phyloP scores from a whole-genome alignment of 129 eudicot genomes.

The Escallonia herrerae region DNA sequence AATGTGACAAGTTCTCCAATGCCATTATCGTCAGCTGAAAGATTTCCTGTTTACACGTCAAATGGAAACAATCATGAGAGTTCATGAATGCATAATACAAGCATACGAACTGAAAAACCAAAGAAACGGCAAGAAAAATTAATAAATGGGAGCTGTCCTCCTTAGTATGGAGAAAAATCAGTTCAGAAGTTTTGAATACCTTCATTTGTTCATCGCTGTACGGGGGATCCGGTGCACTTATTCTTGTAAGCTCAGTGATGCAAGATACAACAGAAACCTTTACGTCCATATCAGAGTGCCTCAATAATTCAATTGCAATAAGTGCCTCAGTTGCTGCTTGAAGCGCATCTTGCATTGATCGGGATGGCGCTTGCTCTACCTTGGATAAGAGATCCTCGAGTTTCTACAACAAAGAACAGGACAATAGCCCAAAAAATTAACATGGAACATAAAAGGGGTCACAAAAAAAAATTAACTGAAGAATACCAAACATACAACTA shows the following conservation, averaged over 20 bases:
- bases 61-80: not conserved
- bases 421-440: not conserved
- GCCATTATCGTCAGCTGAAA: slow-evolving; percentile 47
- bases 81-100: not conserved
- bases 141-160: not conserved
- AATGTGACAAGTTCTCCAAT: slow-evolving; percentile 37
- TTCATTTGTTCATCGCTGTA: slow-evolving; percentile 54
- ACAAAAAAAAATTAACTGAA: not conserved
- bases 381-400: slow-evolving; percentile 43
- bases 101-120: not conserved
- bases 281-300: slow-evolving; percentile 38
- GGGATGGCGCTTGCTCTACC: slow-evolving; percentile 52
- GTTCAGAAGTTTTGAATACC: slow-evolving; percentile 23
- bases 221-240: slow-evolving; percentile 56
- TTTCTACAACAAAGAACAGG: slow-evolving; percentile 26
- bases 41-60: slow-evolving; percentile 35
- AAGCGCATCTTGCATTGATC: slow-evolving; percentile 47
- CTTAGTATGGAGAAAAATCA: not conserved
- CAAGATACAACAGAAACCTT: slow-evolving; percentile 55
- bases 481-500: not conserved
- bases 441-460: not conserved
- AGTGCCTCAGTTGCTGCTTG: slow-evolving; percentile 51
- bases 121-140: not conserved
- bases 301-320: slow-evolving; percentile 30
- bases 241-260: slow-evolving; percentile 51